Evolutionary conservation across 805 yeast genomes (phyloP).

Genomic region (Spencermartinsiella europaea): DNA sequence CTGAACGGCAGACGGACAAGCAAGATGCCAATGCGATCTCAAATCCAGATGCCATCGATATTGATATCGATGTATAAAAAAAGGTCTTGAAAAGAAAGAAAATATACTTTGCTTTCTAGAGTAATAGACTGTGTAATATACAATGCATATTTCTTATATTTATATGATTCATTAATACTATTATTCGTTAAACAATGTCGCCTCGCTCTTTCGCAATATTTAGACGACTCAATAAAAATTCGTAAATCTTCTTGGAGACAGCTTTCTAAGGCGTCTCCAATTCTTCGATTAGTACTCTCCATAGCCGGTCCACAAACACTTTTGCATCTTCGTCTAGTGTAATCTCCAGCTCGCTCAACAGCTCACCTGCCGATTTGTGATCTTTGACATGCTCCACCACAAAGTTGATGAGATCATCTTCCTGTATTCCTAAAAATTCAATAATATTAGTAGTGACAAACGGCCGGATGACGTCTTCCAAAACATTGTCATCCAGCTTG

Average conservation of each 20-base stretch:
- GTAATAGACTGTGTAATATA: too few species aligned
- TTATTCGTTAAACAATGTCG: too few species aligned
- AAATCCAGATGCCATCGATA: slow-evolving; percentile 24
- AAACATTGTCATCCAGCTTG: slow-evolving; percentile 15
- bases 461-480: slow-evolving; percentile 22
- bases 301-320: slow-evolving; percentile 21
- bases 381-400: slow-evolving; percentile 22
- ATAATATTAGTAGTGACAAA: slow-evolving; percentile 21
- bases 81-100: too few species aligned
- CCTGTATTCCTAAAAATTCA: slow-evolving; percentile 31
- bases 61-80: slow-evolving; percentile 4
- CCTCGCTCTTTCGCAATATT: too few species aligned
- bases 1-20: background rate
- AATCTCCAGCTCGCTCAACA: slow-evolving; percentile 27
- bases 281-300: slow-evolving; percentile 24
- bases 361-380: slow-evolving; percentile 23
- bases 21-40: background rate
- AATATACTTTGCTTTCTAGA: too few species aligned
- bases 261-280: slow-evolving; percentile 14
- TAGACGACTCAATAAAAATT: too few species aligned
- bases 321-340: slow-evolving; percentile 44
- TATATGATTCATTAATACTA: too few species aligned
- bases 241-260: background rate
- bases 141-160: too few species aligned
- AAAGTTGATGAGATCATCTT: slow-evolving; percentile 31